phyloP scores from a whole-genome alignment of 2,329 filamentous ascomycete genomes.

The Tolypocladium endophyticum region DNA sequence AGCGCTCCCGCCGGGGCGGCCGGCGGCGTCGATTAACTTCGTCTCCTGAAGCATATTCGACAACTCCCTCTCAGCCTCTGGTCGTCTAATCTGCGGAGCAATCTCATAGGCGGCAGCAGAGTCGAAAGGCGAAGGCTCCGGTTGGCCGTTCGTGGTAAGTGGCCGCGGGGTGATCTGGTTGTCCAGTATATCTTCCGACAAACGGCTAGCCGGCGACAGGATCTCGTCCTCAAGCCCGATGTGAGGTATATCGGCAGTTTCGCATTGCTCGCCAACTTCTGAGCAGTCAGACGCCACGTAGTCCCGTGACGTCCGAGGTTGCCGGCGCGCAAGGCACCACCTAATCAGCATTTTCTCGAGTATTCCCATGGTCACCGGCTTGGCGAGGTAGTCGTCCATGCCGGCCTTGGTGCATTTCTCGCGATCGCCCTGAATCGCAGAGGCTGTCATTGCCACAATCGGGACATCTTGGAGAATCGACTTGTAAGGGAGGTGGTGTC shows the following conservation, averaged over 20 bases:
- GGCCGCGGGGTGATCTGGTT: conserved; percentile 30
- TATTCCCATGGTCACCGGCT: conserved; percentile 58
- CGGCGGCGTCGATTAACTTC: conserved; percentile 36
- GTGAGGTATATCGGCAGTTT: conserved; percentile 29
- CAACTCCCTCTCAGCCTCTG: conserved; percentile 28
- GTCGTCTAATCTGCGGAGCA: conserved; percentile 19
- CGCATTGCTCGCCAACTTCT: conserved; percentile 31
- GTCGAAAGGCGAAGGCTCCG: conserved; percentile 33
- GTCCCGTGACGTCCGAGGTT: conserved; percentile 11
- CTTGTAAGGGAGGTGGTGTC: conserved; percentile 57
- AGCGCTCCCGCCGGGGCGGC: conserved; percentile 17
- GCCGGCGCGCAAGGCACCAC: conserved; percentile 40
- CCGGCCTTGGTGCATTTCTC: conserved; percentile 65
- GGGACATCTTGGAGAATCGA: conserved; percentile 50
- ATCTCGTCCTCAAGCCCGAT: conserved; percentile 20
- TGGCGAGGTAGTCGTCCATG: conserved; percentile 69
- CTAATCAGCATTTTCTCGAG: conserved; percentile 62
- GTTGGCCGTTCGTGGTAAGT: conserved; percentile 22
- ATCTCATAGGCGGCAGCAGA: conserved; percentile 19
- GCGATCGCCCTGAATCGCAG: conserved; percentile 64
- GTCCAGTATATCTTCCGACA: conserved; percentile 17
- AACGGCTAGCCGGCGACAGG: conserved; percentile 4
- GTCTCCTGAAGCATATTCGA: conserved; percentile 33
- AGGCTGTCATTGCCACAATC: conserved; percentile 75
- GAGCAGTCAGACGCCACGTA: conserved; percentile 32